Evolutionary conservation across 2,329 filamentous ascomycete species (phyloP), one percentile per base, ranked within the genome.

Genomic region (Hymenoscyphus fraxineus): DNA sequence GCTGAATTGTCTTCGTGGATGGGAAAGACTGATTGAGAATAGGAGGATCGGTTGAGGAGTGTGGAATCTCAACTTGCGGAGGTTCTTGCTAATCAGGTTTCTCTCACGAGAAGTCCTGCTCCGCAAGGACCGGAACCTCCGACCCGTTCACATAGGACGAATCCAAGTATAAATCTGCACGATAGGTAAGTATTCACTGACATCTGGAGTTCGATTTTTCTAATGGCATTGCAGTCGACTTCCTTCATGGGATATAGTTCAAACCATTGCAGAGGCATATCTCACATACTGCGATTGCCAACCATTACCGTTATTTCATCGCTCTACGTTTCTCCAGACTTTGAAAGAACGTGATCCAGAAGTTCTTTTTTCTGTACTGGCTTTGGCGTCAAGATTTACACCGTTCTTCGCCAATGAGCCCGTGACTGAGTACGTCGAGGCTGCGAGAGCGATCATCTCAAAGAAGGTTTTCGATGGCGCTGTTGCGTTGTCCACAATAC

Each of bases 251-350:
- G 76, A 79, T 38, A 73, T 77, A 31, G 74, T 81, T 6, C 63
- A 75, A 9, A 71, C 72, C 5, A 71, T 79, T 15, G 78, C 77
- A 13, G 74, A 79, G 57, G 69, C 78, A 1, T 84, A 83, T 67
- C 67, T 82, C 3, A 69, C 75, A 4, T 83, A 80, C 67, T 81
- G 80, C 62, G 79, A 83, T 61, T 80, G 77, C 31, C 82, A 84
- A 60, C 81, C 81, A 6, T 73, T 84, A 27, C 77, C 78, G 16
- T 72, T 84, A 0, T 84, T 84, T 60, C 73, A 78, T 19, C 69
- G 75, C 12, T 72, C 75, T 3, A 74, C 68, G 1, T 81, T 83
- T 65, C 62, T 82, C 9, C 66, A 72, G 6, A 79, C 74, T 44
- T 69, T 83, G 6, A 67, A 73, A 15, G 68, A 73, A 27, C 76